Conservation (phyloP, 2,329 filamentous ascomycete species). For the Xylariaceae sp. region DNA sequence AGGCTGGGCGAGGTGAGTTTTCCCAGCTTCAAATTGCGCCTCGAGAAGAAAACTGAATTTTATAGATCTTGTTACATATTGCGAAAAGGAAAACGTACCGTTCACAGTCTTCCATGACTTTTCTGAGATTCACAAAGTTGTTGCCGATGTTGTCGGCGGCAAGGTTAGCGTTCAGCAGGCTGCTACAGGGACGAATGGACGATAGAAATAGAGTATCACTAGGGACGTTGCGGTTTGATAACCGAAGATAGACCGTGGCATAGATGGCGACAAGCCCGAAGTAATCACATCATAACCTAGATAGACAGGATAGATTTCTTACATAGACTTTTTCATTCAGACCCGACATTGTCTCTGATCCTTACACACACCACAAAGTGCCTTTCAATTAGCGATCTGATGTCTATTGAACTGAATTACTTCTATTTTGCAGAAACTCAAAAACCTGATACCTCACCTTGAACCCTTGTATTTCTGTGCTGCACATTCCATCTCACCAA, state of each 20-base stretch:
- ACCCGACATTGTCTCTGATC: neutral
- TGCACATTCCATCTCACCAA: too few species aligned
- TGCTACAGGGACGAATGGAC: slow-evolving; percentile 52
- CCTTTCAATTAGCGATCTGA: neutral
- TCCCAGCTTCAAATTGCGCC: neutral
- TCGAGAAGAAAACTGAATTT: slow-evolving; percentile 16
- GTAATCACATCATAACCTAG: slow-evolving; percentile 3
- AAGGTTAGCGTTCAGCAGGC: slow-evolving; percentile 73
- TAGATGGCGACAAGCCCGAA: slow-evolving; percentile 6
- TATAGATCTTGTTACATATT: slow-evolving; percentile 84
- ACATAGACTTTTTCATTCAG: slow-evolving; percentile 8
- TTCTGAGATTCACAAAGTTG: slow-evolving; percentile 75
- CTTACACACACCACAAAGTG: too few species aligned
- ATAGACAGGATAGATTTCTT: slow-evolving; percentile 14
- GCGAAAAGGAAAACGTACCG: slow-evolving; percentile 80
- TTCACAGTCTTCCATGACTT: slow-evolving; percentile 90
- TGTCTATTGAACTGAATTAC: neutral
- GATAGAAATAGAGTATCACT: slow-evolving; percentile 11
- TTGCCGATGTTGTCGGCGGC: slow-evolving; percentile 78
- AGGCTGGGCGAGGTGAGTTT: slow-evolving; percentile 77
- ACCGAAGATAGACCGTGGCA: slow-evolving; percentile 11
- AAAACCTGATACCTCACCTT: too few species aligned
- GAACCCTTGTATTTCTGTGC: too few species aligned
- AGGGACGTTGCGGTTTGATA: neutral
- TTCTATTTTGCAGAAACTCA: too few species aligned